Conservation (phyloP, 768 basidiomycete species). For the Obba rivulosa region DNA sequence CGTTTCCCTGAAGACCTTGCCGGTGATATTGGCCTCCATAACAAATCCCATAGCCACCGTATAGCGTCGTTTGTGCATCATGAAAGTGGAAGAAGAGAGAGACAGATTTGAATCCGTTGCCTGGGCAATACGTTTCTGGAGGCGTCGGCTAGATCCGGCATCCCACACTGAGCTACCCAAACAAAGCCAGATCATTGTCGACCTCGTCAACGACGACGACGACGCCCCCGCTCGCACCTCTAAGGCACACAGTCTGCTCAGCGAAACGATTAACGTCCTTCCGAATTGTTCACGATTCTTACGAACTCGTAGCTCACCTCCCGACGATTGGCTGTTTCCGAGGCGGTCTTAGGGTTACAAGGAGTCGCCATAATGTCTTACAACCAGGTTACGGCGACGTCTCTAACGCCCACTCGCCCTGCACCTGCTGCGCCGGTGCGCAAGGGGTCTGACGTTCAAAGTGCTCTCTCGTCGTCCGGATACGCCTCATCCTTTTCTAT, state of each 20-base stretch:
- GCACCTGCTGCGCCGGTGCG: slow-evolving; percentile 67
- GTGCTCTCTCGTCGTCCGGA: slow-evolving; percentile 45
- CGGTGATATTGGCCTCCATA: no score
- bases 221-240: not conserved
- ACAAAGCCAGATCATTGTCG: slow-evolving; percentile 1
- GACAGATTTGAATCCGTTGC: not conserved
- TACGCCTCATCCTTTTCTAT: slow-evolving; percentile 58
- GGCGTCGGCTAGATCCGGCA: slow-evolving; percentile 6
- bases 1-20: no score
- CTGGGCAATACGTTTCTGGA: slow-evolving; percentile 5
- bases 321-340: not conserved
- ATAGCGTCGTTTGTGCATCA: no score
- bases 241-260: not conserved
- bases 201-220: slow-evolving; percentile 4
- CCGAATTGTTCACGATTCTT: no score
- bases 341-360: not conserved
- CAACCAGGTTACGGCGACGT: slow-evolving; percentile 45
- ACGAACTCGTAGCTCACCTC: not conserved
- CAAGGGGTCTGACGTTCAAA: slow-evolving; percentile 36
- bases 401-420: slow-evolving; percentile 72
- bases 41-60: no score
- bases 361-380: slow-evolving; percentile 34
- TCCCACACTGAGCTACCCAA: not conserved
- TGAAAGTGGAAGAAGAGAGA: no score
- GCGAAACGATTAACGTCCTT: not conserved